Percentiles rank a stretch among this genome's conserved stretches.
These are phyloP conservation scores for Debaryomyces tyrocola DNA, from an alignment of 805 yeast species.

Conservation along the genomic window DNA sequence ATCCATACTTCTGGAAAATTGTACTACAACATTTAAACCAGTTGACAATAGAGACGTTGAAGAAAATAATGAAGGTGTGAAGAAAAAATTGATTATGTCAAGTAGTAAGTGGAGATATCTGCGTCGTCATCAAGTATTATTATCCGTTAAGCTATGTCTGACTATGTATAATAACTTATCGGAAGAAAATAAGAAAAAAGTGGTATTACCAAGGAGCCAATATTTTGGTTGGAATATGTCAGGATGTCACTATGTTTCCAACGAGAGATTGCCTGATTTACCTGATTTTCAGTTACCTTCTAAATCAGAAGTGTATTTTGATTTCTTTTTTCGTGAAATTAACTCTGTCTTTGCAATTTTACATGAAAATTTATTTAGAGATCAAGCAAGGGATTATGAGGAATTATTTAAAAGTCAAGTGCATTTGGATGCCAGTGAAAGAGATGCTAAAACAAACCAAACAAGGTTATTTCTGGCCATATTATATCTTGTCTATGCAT, in stretches of 20 bases:
- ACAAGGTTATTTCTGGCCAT: constrained; percentile 54
- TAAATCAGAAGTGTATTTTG: constrained; percentile 20
- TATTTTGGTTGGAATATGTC: constrained; percentile 66
- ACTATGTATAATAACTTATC: constrained; percentile 31
- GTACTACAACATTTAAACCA: constrained; percentile 10
- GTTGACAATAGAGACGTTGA: constrained; percentile 20
- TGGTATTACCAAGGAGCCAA: constrained; percentile 55
- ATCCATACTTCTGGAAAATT: constrained; percentile 19
- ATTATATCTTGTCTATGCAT: constrained; percentile 48
- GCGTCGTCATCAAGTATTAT: constrained; percentile 45
- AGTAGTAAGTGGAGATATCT: constrained; percentile 47
- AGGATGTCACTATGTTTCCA: constrained; percentile 50
- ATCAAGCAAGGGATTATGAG: constrained; percentile 41
- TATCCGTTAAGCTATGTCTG: constrained; percentile 41
- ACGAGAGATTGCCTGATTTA: constrained; percentile 32
- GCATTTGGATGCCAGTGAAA: constrained; percentile 16
- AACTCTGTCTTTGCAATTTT: constrained; percentile 55
- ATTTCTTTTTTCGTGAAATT: constrained; percentile 46
- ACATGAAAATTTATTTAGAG: constrained; percentile 54
- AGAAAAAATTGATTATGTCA: constrained; percentile 7
- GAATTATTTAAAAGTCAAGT: constrained; percentile 15
- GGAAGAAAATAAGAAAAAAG: constrained; percentile 29
- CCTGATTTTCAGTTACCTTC: constrained; percentile 22
- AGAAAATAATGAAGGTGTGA: neutral
- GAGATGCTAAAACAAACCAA: constrained; percentile 25